A percentile compares a stretch with the other conserved stretches of the same genome.
Conservation (phyloP, 176 grass and related monocot species). For the Hordeum marinum region DNA sequence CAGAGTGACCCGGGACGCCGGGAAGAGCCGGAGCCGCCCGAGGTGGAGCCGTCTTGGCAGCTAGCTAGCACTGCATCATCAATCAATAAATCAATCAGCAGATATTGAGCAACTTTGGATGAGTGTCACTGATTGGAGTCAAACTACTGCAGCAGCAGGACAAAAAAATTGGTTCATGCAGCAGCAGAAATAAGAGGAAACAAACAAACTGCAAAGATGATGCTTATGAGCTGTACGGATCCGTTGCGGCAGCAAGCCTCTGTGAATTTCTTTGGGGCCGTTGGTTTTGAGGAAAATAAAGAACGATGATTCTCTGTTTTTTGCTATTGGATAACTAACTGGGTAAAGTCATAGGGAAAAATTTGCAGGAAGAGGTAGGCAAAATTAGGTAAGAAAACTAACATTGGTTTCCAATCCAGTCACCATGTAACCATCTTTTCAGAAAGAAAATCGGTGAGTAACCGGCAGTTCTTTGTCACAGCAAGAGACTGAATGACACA, state of each 20-base stretch:
- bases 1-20: conserved; percentile 57
- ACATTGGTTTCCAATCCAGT: not conserved
- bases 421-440: not conserved
- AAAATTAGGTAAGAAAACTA: not conserved
- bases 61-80: conserved; percentile 30
- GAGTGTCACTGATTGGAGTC: not conserved
- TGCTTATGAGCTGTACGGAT: not conserved
- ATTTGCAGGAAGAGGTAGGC: not conserved
- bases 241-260: not conserved
- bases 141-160: not conserved
- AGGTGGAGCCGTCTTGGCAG: conserved; percentile 35
- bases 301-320: not conserved
- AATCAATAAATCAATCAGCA: conserved; percentile 9
- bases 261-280: not conserved
- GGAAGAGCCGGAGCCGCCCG: conserved; percentile 18
- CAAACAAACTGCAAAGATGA: not conserved
- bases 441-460: not conserved
- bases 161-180: too few species aligned
- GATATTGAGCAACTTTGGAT: not conserved
- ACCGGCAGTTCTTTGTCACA: not conserved
- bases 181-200: not conserved
- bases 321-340: not conserved
- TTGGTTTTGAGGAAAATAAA: not conserved
- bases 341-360: not conserved
- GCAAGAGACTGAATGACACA: conserved; percentile 14